These are phyloP conservation scores for Cladophialophora immunda DNA, from an alignment of 2,329 filamentous ascomycete species.

Conservation along the genomic window DNA sequence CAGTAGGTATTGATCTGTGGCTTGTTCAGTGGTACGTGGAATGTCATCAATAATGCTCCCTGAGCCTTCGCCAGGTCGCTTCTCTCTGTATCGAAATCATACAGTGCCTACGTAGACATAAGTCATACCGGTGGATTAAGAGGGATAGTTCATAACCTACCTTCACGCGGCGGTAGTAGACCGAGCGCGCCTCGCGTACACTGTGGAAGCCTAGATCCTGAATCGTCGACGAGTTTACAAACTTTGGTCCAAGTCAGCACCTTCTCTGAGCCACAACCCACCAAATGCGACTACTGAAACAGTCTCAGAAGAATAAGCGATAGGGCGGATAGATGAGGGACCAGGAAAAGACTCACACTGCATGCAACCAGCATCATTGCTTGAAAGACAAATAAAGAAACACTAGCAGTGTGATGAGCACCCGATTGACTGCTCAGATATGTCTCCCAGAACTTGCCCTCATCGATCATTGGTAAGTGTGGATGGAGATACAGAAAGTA, in stretches of 20 bases:
- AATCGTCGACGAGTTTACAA: conserved; percentile 9
- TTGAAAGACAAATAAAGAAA: conserved; percentile 47
- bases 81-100: conserved; percentile 29
- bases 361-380: conserved; percentile 35
- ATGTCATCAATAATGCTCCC: conserved; percentile 44
- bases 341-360: conserved; percentile 2
- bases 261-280: background rate
- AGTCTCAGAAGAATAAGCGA: background rate
- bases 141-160: conserved; percentile 1
- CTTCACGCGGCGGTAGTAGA: conserved; percentile 31
- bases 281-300: background rate
- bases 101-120: conserved; percentile 23
- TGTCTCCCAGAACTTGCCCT: conserved; percentile 8
- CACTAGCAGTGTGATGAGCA: background rate
- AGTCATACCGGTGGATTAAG: background rate
- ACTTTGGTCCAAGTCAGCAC: conserved; percentile 7
- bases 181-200: conserved; percentile 17
- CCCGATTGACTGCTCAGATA: background rate
- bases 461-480: conserved; percentile 44
- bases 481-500: conserved; percentile 47
- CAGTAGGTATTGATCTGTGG: conserved; percentile 49
- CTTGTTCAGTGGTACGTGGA: conserved; percentile 52
- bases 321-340: background rate
- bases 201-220: conserved; percentile 15
- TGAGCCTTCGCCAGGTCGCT: conserved; percentile 43